Base-by-base conservation (phyloP, 2,329 filamentous ascomycete species). In the Fusarium musae region DNA sequence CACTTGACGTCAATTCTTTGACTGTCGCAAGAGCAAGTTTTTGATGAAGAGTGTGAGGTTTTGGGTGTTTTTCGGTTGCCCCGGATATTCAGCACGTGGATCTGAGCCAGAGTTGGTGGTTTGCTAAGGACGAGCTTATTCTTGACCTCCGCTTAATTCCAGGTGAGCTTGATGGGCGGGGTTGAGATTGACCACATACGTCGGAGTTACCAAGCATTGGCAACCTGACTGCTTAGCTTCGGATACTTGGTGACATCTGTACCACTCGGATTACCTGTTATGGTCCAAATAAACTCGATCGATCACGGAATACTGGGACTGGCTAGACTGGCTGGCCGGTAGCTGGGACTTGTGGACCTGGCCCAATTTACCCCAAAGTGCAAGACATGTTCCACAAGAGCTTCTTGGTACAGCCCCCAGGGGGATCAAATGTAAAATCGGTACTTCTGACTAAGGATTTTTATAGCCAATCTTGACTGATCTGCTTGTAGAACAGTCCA, bases 1-100 rank as follows among this genome's bases (percentile, higher is more conserved):
- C 30, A 34, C 39, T 72, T 74, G 72, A 74, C 72, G 72, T 74
- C 69, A 74, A 75, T 15, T 39, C 30, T 23, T 58, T 5, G 8
- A 42, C 50, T 47, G 13, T 47, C 36, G 19, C 23, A 13, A 21
- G 34, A 44, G 40, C 66, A 57, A 44, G 56, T 72, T 69, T 67
- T 28, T 28, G 15, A 15, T 60, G 15, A 9, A 10, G 3, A 8
- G 1, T 52, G 11, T n/a, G n/a, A 26, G 13, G 6, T 23, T 61
- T 56, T 40, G n/a, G 34, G 42, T 28, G 11, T 28, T 15, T 49
- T 28, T 19, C 26, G 47, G 36, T n/a, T 19, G 26, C 34, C 26
- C 37, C 23, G 26, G 36, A 40, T 40, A 46, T 57, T 10, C 17
- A 42, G 28, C 52, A 46, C 61, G 23, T 50, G 39, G 26, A 21